Evolutionary conservation across 139 green algal species (phyloP).

Genomic region (Picochlorum costavermella): DNA sequence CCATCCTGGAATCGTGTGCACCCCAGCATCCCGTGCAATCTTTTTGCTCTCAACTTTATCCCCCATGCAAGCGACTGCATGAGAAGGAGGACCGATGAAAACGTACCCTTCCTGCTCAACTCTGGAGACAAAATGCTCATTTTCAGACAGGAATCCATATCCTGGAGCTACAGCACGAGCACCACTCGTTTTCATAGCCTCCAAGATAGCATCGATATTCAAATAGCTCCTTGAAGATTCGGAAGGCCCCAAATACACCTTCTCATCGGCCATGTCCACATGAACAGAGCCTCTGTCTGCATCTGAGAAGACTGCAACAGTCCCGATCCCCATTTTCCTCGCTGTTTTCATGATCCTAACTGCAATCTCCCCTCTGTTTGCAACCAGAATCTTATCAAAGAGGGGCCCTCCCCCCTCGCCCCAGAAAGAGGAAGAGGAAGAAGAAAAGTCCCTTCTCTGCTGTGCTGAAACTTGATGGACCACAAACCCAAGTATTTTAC

Average conservation of each 20-base stretch:
- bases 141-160: constrained; percentile 80
- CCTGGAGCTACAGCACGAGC: constrained; percentile 69
- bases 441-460: background rate
- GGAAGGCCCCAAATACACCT: constrained; percentile 61
- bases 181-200: constrained; percentile 41
- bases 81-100: constrained; percentile 64
- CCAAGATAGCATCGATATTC: constrained; percentile 49
- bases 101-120: constrained; percentile 43
- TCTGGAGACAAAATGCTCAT: constrained; percentile 53
- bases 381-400: constrained; percentile 65
- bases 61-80: constrained; percentile 58
- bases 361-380: constrained; percentile 88
- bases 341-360: constrained; percentile 73
- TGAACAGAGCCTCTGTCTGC: constrained; percentile 52
- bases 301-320: constrained; percentile 74
- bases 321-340: constrained; percentile 63
- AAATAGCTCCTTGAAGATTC: constrained; percentile 70
- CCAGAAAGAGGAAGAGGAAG: background rate
- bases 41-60: constrained; percentile 56
- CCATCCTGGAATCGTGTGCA: constrained; percentile 33
- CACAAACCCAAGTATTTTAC: background rate
- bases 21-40: constrained; percentile 19
- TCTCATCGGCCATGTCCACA: constrained; percentile 54
- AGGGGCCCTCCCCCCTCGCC: constrained; percentile 1
- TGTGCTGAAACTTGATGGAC: constrained; percentile 10